Evolutionary conservation across 2,329 filamentous ascomycete species (phyloP).

Genomic region (Pseudogymnoascus sp.): DNA sequence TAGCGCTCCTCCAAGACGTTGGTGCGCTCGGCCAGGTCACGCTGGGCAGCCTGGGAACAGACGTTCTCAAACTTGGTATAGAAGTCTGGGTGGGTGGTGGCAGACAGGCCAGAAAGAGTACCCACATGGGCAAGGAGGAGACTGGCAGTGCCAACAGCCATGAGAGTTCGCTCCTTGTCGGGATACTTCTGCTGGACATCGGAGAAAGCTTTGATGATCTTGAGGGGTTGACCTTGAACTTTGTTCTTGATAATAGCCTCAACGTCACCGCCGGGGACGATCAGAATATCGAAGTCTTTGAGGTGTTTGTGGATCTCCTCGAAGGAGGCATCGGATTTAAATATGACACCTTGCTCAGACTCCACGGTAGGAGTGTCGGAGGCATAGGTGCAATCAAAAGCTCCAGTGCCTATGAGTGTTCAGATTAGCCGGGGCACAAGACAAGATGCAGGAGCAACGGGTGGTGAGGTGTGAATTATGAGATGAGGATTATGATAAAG

Average conservation of each 20-base stretch:
- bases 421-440: not conserved
- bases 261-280: slow-evolving; percentile 63
- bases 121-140: slow-evolving; percentile 71
- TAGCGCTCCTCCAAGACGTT: slow-evolving; percentile 80
- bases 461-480: not conserved
- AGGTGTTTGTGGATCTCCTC: slow-evolving; percentile 62
- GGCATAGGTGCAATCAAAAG: slow-evolving; percentile 23
- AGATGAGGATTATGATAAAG: not conserved
- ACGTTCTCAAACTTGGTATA: slow-evolving; percentile 75
- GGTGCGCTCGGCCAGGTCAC: slow-evolving; percentile 67
- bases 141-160: slow-evolving; percentile 73
- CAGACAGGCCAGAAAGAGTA: slow-evolving; percentile 69
- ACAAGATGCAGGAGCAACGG: not conserved
- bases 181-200: slow-evolving; percentile 76
- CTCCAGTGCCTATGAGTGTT: slow-evolving; percentile 22
- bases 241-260: slow-evolving; percentile 60
- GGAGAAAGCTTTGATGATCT: slow-evolving; percentile 67
- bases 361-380: slow-evolving; percentile 45
- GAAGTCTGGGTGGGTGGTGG: slow-evolving; percentile 76
- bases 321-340: slow-evolving; percentile 69
- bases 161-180: slow-evolving; percentile 69
- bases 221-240: slow-evolving; percentile 52
- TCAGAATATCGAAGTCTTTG: slow-evolving; percentile 61
- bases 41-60: slow-evolving; percentile 65
- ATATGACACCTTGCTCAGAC: slow-evolving; percentile 56